Evolutionary conservation across 1,284 basidiomycete genomes (phyloP), one percentile per base, ranked within the genome.

Genomic region (Cerrena zonata): DNA sequence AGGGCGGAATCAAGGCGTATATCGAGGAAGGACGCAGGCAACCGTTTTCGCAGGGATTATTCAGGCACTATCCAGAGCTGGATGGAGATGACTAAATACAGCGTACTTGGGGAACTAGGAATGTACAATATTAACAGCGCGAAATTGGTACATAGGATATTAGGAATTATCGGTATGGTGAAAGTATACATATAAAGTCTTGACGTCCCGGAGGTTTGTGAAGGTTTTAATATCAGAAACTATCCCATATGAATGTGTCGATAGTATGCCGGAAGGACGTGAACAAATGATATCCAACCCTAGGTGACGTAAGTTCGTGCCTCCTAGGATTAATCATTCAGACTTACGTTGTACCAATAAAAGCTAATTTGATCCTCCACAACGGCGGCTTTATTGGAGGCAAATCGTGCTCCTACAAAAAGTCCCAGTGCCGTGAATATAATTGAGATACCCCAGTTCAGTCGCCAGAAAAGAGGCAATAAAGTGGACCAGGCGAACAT

Each of bases 21-120:
- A 57, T 79, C 36, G 59, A 64, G 47, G 74, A 71, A 53, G 69
- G 67, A 5, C 59, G 73, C 37, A 60, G 75, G 30, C 59, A 58
- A 49, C 46, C 59, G 24, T 80, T 70, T 56, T 61, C 64, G 47
- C 60, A 65, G 47, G 76, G 75, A 1, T 47, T 79, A 27, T 79
- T 71, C 62, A 65, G 76, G 24, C 61, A 75, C 59, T 78, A 77
- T 52, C 61, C 64, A 15, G 76, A 78, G 59, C 64, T 79, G 15
- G 76, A 78, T 55, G 69, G 51, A 12, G 65, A 66, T 19, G 57
- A 64, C 49, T 65, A 52, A 53, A 53, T 7, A 34, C 30, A 7
- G 30, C 7, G 30, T 7, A 7, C 7, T 34, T 15, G 30, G 7
- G 7, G 15, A 34, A 34, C 7, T 7, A 34, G 30, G 7, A 7